Percentiles rank a stretch among this genome's conserved stretches.
phyloP scores from a whole-genome alignment of 768 basidiomycete genomes.

The Solioccasus polychromus region DNA sequence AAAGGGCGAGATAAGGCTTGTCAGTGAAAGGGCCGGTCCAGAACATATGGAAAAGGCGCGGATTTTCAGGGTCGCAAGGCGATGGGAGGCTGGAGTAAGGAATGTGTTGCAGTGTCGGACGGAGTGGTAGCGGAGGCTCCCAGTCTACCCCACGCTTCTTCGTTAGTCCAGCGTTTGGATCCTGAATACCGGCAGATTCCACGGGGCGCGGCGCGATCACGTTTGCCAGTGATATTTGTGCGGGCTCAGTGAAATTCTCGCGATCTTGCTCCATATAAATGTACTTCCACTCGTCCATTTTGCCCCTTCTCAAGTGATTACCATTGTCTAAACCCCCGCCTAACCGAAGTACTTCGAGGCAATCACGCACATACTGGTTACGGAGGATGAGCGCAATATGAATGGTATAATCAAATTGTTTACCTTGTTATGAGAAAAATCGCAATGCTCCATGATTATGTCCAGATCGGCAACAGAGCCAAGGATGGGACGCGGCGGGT shows the following conservation, averaged over 20 bases:
- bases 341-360: constrained; percentile 89
- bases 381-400: constrained; percentile 10
- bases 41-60: constrained; percentile 96
- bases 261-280: constrained; percentile 70
- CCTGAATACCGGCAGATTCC: constrained; percentile 32
- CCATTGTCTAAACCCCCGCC: constrained; percentile 87
- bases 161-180: constrained; percentile 52
- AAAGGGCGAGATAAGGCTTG: constrained; percentile 93
- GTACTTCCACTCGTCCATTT: constrained; percentile 83
- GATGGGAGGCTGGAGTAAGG: constrained; percentile 54
- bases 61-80: constrained; percentile 81
- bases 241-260: constrained; percentile 37
- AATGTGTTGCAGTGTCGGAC: constrained; percentile 49
- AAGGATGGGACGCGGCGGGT: constrained; percentile 82
- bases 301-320: constrained; percentile 68
- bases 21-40: constrained; percentile 99
- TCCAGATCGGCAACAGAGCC: constrained; percentile 90
- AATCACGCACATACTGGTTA: constrained; percentile 90
- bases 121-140: constrained; percentile 51
- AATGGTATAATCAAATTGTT: neutral
- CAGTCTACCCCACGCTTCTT: constrained; percentile 61
- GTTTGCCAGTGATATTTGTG: constrained; percentile 31
- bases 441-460: constrained; percentile 86
- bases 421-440: constrained; percentile 80
- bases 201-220: constrained; percentile 30